phyloP scores from a whole-genome alignment of 768 basidiomycete species.

The Gautieria morchelliformis region DNA sequence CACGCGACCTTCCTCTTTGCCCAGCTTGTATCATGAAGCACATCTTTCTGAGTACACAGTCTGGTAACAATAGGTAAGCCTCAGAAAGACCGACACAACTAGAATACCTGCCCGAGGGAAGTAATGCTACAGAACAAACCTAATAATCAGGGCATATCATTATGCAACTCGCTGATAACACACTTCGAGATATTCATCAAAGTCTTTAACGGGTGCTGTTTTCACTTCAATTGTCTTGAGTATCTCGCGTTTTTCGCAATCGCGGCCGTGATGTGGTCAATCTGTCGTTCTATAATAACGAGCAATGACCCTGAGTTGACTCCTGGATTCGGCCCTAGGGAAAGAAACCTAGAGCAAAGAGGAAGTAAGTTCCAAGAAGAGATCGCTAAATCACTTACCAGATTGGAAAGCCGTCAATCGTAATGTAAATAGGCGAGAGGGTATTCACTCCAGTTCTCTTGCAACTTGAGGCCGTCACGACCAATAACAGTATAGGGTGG shows the following conservation, averaged over 20 bases:
- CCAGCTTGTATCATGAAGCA: slow-evolving; percentile 55
- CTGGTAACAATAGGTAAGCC: slow-evolving; percentile 18
- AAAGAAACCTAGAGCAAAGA: slow-evolving; percentile 28
- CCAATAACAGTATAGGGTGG: slow-evolving; percentile 45
- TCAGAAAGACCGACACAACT: background rate
- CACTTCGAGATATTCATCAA: slow-evolving; percentile 50
- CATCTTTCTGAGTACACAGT: slow-evolving; percentile 52
- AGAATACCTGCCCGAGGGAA: slow-evolving; percentile 32
- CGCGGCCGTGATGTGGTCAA: slow-evolving; percentile 46
- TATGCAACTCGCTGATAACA: background rate
- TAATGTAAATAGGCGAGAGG: slow-evolving; percentile 49
- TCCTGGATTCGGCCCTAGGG: slow-evolving; percentile 45
- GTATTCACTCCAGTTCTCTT: slow-evolving; percentile 44
- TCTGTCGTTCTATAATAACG: slow-evolving; percentile 43
- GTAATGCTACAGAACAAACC: slow-evolving; percentile 26
- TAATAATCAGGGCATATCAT: slow-evolving; percentile 4
- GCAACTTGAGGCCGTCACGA: slow-evolving; percentile 40
- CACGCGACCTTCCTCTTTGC: slow-evolving; percentile 47
- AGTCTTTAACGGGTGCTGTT: slow-evolving; percentile 49
- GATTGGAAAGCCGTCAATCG: slow-evolving; percentile 61
- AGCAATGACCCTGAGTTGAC: slow-evolving; percentile 50
- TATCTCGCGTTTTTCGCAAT: slow-evolving; percentile 51
- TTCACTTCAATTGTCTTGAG: slow-evolving; percentile 54
- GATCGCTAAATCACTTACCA: slow-evolving; percentile 20
- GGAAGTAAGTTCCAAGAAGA: background rate